Base-by-base conservation (phyloP, 2,329 filamentous ascomycete species). In the Plenodomus tracheiphilus region DNA sequence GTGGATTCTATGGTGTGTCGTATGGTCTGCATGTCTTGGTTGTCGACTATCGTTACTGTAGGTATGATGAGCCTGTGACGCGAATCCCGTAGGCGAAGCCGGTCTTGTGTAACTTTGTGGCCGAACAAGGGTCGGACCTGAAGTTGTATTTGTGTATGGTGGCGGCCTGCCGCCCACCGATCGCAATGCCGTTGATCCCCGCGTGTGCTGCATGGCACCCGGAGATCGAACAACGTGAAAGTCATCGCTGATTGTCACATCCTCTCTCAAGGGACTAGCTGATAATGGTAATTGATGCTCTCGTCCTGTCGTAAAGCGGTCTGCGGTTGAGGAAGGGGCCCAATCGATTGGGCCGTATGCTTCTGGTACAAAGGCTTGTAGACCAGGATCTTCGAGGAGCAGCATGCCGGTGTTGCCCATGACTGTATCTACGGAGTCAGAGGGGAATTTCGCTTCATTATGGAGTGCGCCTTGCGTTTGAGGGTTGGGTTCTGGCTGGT, bases 361-460 rank as follows among this genome's bases (percentile, higher is more conserved):
- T 49, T 73, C 69, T 4, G 59, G 55, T 16, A 61, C 53, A 46
- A 70, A 67, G 18, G 62, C 61, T 41, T 79, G 76, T 25, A 78
- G 58, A 7, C 75, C 75, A 13, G 70, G 62, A 47, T 79, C 77
- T 54, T 79, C 77, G 21, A 79, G 69, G 1, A 78, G 64, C 34
- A 76, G 64, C 76, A 79, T 78, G 4, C 76, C 75, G 2, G 74
- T 76, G 41, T 74, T 72, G 15, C 75, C 74, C 77, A 79, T 79
- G 13, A 79, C 74, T 0, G 69, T 65, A 39, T 77, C 73, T 49
- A 58, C 61, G 43, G 28, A 57, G 43, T 21, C 41, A 21, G 47
- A 35, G 20, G 38, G 36, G 15, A 28, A 15, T 4, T 20, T 21
- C 47, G 48, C 30, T 41, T 44, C 54, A 37, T 55, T 57, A 19